A percentile compares a stretch with the other conserved stretches of the same genome.
phyloP scores from a whole-genome alignment of 139 green algal species.

The Yamagishiella unicocca region DNA sequence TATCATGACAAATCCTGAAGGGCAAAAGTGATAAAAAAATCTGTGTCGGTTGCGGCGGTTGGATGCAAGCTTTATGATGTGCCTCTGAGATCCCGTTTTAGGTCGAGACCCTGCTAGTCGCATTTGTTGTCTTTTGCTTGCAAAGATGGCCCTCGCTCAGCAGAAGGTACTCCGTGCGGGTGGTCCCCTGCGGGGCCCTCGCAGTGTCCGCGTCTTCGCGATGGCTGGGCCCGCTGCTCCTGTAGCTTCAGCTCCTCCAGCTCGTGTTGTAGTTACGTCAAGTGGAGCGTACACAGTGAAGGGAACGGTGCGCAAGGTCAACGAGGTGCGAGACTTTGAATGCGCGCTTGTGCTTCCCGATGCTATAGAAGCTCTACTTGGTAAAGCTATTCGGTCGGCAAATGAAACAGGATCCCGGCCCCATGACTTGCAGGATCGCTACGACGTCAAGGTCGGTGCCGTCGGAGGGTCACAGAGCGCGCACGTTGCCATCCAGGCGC shows the following conservation, averaged over 20 bases:
- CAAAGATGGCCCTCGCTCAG: conserved; percentile 33
- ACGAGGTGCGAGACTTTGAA: conserved; percentile 12
- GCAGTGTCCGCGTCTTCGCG: background rate
- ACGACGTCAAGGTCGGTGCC: conserved; percentile 30
- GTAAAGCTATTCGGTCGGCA: background rate
- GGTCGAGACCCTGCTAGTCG: background rate
- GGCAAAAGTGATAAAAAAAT: too few species aligned
- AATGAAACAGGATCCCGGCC: background rate
- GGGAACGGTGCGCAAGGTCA: conserved; percentile 30
- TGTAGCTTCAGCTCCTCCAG: background rate
- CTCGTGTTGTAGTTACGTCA: background rate
- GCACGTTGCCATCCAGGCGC: background rate
- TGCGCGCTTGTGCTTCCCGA: background rate
- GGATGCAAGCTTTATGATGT: too few species aligned
- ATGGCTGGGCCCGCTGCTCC: background rate
- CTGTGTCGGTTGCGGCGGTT: too few species aligned
- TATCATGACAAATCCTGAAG: background rate
- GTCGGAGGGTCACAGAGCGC: background rate
- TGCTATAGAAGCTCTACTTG: background rate
- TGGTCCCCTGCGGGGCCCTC: background rate
- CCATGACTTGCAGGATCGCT: conserved; percentile 8
- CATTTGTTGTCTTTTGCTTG: background rate
- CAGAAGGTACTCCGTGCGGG: background rate
- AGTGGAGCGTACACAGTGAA: background rate
- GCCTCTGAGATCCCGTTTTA: too few species aligned